Conservation (phyloP, 2,329 filamentous ascomycete genomes). For the Alternaria angustiovoidea region DNA sequence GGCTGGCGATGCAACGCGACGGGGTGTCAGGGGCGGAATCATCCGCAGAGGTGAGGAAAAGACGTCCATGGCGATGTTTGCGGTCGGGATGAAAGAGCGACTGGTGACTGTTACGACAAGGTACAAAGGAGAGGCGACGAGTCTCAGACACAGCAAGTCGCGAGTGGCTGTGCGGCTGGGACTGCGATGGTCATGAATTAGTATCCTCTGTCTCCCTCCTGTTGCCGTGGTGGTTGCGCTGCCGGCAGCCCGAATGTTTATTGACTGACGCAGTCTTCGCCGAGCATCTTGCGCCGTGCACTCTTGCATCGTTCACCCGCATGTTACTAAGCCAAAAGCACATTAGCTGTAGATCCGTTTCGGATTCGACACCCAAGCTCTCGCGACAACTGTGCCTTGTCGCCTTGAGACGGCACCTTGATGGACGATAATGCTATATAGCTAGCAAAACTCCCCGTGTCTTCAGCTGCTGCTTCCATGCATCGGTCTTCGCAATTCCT, state of each 20-base stretch:
- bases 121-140: slow-evolving; percentile 8
- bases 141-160: slow-evolving; percentile 7
- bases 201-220: slow-evolving; percentile 17
- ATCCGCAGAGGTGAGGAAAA: slow-evolving; percentile 43
- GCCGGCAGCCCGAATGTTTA: slow-evolving; percentile 26
- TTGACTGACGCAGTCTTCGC: slow-evolving; percentile 19
- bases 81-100: slow-evolving; percentile 27
- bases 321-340: slow-evolving; percentile 17
- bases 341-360: slow-evolving; percentile 7
- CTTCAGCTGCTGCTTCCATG: too few species aligned
- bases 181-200: slow-evolving; percentile 30
- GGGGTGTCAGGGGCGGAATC: slow-evolving; percentile 43
- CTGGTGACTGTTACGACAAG: slow-evolving; percentile 26
- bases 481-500: background rate
- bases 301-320: slow-evolving; percentile 12
- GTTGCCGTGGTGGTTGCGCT: slow-evolving; percentile 18
- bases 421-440: background rate
- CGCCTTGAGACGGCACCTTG: background rate
- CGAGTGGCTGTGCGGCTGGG: slow-evolving; percentile 8
- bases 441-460: background rate
- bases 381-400: background rate
- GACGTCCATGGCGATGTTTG: slow-evolving; percentile 35
- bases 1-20: slow-evolving; percentile 42
- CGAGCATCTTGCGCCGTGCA: slow-evolving; percentile 18
- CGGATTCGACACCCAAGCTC: background rate